These are phyloP conservation scores for Aspergillus sojae DNA, from an alignment of 2,329 filamentous ascomycete genomes.

Conservation along the genomic window DNA sequence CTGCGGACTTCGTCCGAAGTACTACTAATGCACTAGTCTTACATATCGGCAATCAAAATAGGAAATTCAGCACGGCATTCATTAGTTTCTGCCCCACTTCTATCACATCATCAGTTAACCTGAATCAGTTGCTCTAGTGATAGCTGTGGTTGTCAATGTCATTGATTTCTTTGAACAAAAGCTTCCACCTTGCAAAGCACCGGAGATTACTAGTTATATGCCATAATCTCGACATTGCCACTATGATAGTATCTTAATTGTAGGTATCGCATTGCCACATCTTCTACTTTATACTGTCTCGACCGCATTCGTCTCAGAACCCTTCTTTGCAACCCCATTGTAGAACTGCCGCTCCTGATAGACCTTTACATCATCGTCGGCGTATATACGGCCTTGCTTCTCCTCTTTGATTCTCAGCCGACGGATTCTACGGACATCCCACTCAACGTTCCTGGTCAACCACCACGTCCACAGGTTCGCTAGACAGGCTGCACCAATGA, in stretches of 20 bases:
- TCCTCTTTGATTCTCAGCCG: neutral
- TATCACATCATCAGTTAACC: neutral
- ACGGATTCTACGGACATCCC: neutral
- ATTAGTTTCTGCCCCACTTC: neutral
- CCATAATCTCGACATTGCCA: neutral
- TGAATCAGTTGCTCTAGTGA: neutral
- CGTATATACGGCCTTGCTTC: constrained; percentile 12
- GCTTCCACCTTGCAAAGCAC: fast-evolving
- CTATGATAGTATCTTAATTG: too few species aligned
- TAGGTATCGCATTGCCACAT: neutral
- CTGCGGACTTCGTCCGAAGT: neutral
- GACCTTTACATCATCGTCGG: constrained; percentile 13
- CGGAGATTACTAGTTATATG: fast-evolving
- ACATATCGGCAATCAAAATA: neutral
- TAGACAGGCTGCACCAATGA: constrained; percentile 10
- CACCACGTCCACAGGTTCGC: constrained; percentile 17
- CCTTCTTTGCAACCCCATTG: neutral
- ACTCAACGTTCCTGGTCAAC: constrained; percentile 12
- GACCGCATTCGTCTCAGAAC: neutral
- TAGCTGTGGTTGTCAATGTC: neutral
- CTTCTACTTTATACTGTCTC: neutral
- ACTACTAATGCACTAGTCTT: neutral
- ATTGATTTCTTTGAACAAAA: neutral
- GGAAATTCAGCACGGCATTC: neutral
- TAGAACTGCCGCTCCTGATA: constrained; percentile 14